Base-by-base conservation (phyloP, 306 rosid species). In the Lathyrus oleraceus region DNA sequence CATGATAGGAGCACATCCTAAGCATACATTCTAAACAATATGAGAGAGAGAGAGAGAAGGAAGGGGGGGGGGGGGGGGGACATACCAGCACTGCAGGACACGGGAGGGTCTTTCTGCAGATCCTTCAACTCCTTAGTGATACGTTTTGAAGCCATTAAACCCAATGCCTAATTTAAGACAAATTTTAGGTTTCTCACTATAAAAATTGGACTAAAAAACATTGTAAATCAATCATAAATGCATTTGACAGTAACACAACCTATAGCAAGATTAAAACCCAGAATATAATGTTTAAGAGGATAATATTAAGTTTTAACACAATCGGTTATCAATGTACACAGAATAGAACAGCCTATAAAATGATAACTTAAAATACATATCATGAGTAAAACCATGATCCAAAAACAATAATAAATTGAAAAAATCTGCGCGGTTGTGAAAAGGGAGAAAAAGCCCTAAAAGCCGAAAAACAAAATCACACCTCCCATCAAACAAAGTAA, bases 21-120 rank as follows among this genome's bases (percentile, higher is more conserved):
- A n/a, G n/a, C n/a, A n/a, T n/a, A n/a, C n/a, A n/a, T n/a, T n/a
- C n/a, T n/a, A n/a, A n/a, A n/a, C n/a, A n/a, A n/a, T n/a, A n/a
- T n/a, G n/a, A n/a, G n/a, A n/a, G n/a, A n/a, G n/a, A n/a, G n/a
- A n/a, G n/a, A n/a, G n/a, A n/a, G n/a, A n/a, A n/a, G n/a, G n/a
- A n/a, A n/a, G n/a, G n/a, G n/a, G n/a, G n/a, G n/a, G n/a, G n/a
- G n/a, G 25, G 25, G 25, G 25, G 16, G 16, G 61, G 4, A 53
- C 87, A 74, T 68, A 87, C 91, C 91, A 68, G 91, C 89, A 8
- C 91, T 84, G 78, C 91, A 84, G 58, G 91, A 87, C 66, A 73
- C 81, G 42, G 89, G 91, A 69, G 91, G 91, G 59, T 87, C 91
- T 80, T 82, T 84, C 71, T 87, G 85, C 66, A 87, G 73, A 44